phyloP scores from a whole-genome alignment of 306 rosid genomes.

The peach (Prunus persica) region DNA sequence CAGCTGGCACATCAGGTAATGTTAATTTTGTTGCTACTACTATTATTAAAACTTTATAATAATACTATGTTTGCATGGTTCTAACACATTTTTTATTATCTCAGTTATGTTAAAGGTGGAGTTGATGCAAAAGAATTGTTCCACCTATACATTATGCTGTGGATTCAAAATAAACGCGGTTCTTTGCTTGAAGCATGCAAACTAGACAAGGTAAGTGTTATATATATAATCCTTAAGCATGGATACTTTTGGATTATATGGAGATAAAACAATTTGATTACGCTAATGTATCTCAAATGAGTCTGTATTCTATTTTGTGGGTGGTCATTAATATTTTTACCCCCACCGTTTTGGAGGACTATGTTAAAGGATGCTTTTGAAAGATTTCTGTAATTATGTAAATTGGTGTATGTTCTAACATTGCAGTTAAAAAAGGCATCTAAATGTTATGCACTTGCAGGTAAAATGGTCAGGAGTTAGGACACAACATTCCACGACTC shows the following conservation, averaged over 20 bases:
- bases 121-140: constrained; percentile 96
- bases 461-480: constrained; percentile 97
- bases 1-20: constrained; percentile 73
- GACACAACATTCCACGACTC: constrained; percentile 94
- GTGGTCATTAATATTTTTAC: not conserved
- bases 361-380: not conserved
- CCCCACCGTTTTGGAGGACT: not conserved
- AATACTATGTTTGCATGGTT: not conserved
- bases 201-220: constrained; percentile 71
- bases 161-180: constrained; percentile 89
- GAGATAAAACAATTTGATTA: not conserved
- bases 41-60: not conserved
- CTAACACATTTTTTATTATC: constrained; percentile 24
- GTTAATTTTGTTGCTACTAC: constrained; percentile 12
- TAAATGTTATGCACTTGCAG: constrained; percentile 53
- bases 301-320: not conserved
- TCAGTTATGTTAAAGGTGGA: constrained; percentile 82
- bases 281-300: not conserved
- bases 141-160: constrained; percentile 83
- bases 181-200: constrained; percentile 87
- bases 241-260: constrained; percentile 3
- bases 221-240: constrained; percentile 1
- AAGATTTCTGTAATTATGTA: not conserved
- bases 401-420: not conserved
- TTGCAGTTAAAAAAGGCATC: constrained; percentile 11